A percentile compares a stretch with the other conserved stretches of the same genome.
phyloP scores from a whole-genome alignment of 2,329 filamentous ascomycete species.

The Biscogniauxia mediterranea region DNA sequence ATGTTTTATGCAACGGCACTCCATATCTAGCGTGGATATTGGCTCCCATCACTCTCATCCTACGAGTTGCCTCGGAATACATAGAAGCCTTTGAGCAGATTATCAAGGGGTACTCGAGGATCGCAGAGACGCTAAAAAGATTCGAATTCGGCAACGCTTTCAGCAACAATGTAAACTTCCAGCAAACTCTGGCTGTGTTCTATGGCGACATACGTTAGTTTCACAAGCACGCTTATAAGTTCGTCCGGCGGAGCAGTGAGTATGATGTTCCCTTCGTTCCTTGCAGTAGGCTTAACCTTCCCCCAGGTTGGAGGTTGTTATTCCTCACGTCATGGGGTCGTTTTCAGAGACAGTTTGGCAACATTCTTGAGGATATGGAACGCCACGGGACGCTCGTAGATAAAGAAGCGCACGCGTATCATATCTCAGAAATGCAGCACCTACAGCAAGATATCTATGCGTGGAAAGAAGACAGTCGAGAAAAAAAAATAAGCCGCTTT shows the following conservation, averaged over 20 bases:
- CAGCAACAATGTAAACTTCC: slow-evolving; percentile 35
- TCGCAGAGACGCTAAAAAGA: slow-evolving; percentile 38
- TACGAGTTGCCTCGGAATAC: slow-evolving; percentile 29
- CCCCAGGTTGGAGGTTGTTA: slow-evolving; percentile 34
- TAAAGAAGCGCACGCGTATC: slow-evolving; percentile 30
- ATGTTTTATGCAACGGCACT: slow-evolving; percentile 39
- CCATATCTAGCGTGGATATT: slow-evolving; percentile 40
- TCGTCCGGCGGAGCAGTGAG: slow-evolving; percentile 36
- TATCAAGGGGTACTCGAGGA: slow-evolving; percentile 35
- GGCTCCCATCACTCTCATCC: slow-evolving; percentile 35
- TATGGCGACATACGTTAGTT: slow-evolving; percentile 50
- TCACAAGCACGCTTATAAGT: slow-evolving; percentile 45
- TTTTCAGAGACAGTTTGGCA: slow-evolving; percentile 32
- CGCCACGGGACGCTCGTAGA: slow-evolving; percentile 33
- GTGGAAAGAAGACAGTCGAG: slow-evolving; percentile 25
- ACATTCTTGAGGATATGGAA: slow-evolving; percentile 35
- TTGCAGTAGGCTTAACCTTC: background rate
- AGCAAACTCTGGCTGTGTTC: slow-evolving; percentile 37
- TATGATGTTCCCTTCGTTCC: background rate
- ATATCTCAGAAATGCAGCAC: slow-evolving; percentile 27
- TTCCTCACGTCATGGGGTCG: slow-evolving; percentile 39
- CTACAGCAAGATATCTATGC: slow-evolving; percentile 24
- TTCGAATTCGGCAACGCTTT: slow-evolving; percentile 40
- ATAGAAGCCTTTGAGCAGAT: slow-evolving; percentile 34
- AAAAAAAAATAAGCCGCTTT: slow-evolving; percentile 13